Conservation (phyloP, 345 rosid species). For the Linum tenue region DNA sequence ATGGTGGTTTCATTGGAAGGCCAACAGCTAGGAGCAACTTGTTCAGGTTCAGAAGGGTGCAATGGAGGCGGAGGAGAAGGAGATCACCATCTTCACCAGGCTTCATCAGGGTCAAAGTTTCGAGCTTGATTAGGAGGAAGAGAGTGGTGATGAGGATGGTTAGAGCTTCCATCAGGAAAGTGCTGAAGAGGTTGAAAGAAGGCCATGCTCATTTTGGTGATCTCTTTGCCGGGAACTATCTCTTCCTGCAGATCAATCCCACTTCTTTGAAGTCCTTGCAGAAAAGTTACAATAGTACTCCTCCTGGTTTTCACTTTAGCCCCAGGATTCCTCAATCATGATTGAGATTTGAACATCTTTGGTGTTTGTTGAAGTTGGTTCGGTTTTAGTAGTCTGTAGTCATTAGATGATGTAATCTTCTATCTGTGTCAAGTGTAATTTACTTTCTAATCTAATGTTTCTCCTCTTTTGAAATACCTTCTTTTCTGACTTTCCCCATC, state of each 20-base stretch:
- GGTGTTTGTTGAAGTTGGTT: too few species aligned
- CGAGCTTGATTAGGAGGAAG: constrained; percentile 32
- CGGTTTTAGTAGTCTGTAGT: too few species aligned
- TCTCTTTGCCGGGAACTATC: constrained; percentile 67
- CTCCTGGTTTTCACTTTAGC: background rate
- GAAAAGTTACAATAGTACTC: background rate
- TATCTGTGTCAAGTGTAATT: too few species aligned
- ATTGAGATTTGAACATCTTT: too few species aligned
- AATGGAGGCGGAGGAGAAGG: background rate
- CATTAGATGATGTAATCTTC: too few species aligned
- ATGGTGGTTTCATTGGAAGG: background rate
- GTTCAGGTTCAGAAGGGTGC: constrained; percentile 4
- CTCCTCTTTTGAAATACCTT: too few species aligned
- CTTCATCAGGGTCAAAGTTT: constrained; percentile 1
- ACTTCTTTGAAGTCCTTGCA: constrained; percentile 33
- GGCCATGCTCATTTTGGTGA: constrained; percentile 59
- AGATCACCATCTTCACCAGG: background rate
- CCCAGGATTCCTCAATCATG: too few species aligned
- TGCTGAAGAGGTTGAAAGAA: constrained; percentile 53
- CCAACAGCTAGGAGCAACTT: background rate
- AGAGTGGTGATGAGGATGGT: constrained; percentile 22
- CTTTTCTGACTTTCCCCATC: too few species aligned
- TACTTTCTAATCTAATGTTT: too few species aligned
- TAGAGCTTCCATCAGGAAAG: constrained; percentile 27
- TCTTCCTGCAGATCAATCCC: constrained; percentile 64